phyloP scores from a whole-genome alignment of 352 stramenopile genomes.

The Phytophthora sansomeana region DNA sequence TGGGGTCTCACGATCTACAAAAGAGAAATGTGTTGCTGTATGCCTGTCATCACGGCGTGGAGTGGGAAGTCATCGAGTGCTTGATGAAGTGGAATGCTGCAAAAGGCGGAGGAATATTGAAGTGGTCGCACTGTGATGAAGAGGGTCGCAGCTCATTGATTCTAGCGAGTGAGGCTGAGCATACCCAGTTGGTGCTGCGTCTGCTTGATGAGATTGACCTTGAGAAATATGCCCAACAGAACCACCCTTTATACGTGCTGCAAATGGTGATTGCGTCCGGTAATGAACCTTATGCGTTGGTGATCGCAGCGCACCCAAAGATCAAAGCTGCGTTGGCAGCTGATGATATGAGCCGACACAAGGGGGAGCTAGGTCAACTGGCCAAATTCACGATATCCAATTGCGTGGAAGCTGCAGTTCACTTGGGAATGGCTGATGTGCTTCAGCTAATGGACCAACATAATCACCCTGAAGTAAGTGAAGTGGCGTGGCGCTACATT shows the following conservation, averaged over 20 bases:
- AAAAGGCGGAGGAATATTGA: neutral
- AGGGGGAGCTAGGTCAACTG: no score
- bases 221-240: neutral
- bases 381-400: neutral
- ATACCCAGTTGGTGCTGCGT: slow-evolving; percentile 4
- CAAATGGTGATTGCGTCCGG: neutral
- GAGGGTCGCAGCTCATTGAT: neutral
- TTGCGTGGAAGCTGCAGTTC: slow-evolving; percentile 4
- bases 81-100: slow-evolving; percentile 7
- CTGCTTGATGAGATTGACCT: slow-evolving; percentile 6
- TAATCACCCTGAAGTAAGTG: slow-evolving; percentile 1
- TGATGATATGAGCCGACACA: slow-evolving; percentile 2
- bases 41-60: slow-evolving; percentile 1
- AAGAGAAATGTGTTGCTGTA: slow-evolving; percentile 7
- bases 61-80: slow-evolving; percentile 3
- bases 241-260: slow-evolving; percentile 5
- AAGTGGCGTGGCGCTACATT: neutral
- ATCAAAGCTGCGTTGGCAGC: neutral
- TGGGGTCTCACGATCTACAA: slow-evolving; percentile 4
- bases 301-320: neutral
- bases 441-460: neutral
- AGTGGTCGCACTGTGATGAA: slow-evolving; percentile 6
- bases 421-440: neutral
- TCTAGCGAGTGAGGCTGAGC: neutral
- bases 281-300: neutral